A percentile compares a stretch with the other conserved stretches of the same genome.
Conservation (phyloP, 1,284 basidiomycete genomes). For the Laetiporus sulphureus region DNA sequence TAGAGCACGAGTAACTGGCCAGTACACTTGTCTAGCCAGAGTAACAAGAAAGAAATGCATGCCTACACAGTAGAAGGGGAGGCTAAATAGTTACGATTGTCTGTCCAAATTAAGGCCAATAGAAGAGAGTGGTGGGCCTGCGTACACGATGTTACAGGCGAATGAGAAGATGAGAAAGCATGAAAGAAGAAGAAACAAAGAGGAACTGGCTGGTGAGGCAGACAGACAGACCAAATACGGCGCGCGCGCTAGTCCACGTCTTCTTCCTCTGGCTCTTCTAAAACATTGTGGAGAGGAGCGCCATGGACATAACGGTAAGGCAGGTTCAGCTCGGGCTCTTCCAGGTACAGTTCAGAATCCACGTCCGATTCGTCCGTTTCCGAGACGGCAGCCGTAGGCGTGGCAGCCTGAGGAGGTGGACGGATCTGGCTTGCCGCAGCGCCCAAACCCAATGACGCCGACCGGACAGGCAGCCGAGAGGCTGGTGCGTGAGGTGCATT, state of each 20-base stretch:
- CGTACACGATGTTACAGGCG: neutral
- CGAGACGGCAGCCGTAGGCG: conserved; percentile 14
- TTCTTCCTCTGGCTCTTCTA: conserved; percentile 72
- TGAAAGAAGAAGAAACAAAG: neutral
- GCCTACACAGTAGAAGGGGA: conserved; percentile 2
- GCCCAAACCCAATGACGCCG: conserved; percentile 14
- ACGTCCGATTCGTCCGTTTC: conserved; percentile 18
- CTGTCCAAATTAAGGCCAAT: neutral
- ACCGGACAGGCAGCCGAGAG: conserved; percentile 31
- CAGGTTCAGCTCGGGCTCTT: conserved; percentile 21
- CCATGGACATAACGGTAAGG: conserved; percentile 81
- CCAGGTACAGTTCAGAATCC: conserved; percentile 18
- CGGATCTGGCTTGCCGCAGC: conserved; percentile 1
- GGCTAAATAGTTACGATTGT: neutral
- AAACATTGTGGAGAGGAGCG: conserved; percentile 78
- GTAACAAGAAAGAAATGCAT: conserved; percentile 6
- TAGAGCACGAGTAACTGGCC: neutral
- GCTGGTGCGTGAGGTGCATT: conserved; percentile 19
- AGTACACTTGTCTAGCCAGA: neutral
- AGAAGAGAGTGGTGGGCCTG: neutral
- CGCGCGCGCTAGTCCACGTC: conserved; percentile 5
- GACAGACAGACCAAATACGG: neutral
- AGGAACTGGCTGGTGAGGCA: neutral
- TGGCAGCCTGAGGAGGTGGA: conserved; percentile 10
- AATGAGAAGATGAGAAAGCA: neutral